Evolutionary conservation across 768 basidiomycete species (phyloP).

Genomic region (Boletellus ananas): DNA sequence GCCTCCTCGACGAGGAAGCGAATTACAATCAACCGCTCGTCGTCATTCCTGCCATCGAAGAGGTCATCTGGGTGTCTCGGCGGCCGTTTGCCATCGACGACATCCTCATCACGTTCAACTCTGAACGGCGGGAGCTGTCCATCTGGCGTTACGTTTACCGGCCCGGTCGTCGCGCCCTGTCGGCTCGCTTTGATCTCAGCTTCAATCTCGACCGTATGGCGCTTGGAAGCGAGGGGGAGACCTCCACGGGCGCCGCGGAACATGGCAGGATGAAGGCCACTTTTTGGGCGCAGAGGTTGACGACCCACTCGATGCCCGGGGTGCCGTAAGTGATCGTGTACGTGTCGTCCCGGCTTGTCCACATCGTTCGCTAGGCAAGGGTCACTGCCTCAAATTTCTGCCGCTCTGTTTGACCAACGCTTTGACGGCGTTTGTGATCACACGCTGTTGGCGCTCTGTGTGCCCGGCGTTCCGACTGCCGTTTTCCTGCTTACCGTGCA

Average conservation of each 20-base stretch:
- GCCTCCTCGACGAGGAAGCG: conserved; percentile 54
- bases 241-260: conserved; percentile 40
- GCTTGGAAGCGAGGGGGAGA: conserved; percentile 47
- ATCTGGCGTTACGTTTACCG: conserved; percentile 73
- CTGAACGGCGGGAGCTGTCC: conserved; percentile 49
- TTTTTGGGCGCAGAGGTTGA: conserved; percentile 68
- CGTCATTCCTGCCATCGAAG: conserved; percentile 60
- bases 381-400: conserved; percentile 36
- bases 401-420: conserved; percentile 61
- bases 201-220: conserved; percentile 67
- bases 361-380: conserved; percentile 13
- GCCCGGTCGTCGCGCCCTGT: conserved; percentile 39
- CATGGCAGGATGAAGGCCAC: conserved; percentile 66
- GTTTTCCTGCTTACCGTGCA: conserved; percentile 47
- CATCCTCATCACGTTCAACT: conserved; percentile 56
- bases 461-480: conserved; percentile 44
- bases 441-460: conserved; percentile 52
- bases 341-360: neutral
- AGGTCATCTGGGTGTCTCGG: conserved; percentile 58
- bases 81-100: conserved; percentile 41
- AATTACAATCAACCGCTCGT: conserved; percentile 47
- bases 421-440: conserved; percentile 53
- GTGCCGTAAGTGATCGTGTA: conserved; percentile 44
- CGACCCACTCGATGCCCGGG: conserved; percentile 43
- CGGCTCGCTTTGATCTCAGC: conserved; percentile 53